Conservation (phyloP, 2,329 filamentous ascomycete species). For the Diaporthe sp. region DNA sequence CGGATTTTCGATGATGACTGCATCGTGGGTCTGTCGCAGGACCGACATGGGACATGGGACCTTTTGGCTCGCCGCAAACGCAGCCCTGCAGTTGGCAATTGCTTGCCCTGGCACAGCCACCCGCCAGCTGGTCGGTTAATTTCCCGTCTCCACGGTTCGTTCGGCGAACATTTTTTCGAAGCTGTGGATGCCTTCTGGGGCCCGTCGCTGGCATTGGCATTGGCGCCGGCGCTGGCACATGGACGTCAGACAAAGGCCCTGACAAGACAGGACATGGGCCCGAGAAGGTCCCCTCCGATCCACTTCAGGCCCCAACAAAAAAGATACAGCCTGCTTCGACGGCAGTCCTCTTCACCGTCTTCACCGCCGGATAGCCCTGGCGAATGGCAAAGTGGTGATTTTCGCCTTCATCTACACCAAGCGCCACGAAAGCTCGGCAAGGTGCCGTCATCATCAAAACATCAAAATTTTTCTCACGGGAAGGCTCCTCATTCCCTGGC, state of each 20-base stretch:
- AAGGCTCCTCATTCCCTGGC: not conserved
- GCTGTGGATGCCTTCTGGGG: slow-evolving; percentile 32
- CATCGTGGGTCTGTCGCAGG: slow-evolving; percentile 32
- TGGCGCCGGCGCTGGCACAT: not conserved
- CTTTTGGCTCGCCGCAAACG: not conserved
- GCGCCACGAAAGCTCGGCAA: slow-evolving; percentile 18
- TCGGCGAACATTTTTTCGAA: slow-evolving; percentile 33
- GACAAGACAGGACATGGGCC: slow-evolving; percentile 6
- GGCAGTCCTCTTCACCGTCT: slow-evolving; percentile 9
- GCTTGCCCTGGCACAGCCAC: slow-evolving; percentile 25
- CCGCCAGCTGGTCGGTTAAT: slow-evolving; percentile 25
- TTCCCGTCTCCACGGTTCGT: slow-evolving; percentile 33
- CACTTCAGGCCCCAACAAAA: slow-evolving; percentile 28
- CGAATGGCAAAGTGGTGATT: slow-evolving; percentile 20
- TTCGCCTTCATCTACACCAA: slow-evolving; percentile 14
- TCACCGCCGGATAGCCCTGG: slow-evolving; percentile 26
- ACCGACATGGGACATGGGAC: slow-evolving; percentile 1
- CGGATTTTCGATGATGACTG: slow-evolving; percentile 28
- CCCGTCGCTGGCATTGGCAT: slow-evolving; percentile 24
- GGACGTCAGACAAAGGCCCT: slow-evolving; percentile 14
- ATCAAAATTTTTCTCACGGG: not conserved
- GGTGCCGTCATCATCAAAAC: slow-evolving; percentile 7
- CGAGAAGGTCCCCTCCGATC: not conserved
- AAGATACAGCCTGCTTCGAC: slow-evolving; percentile 16
- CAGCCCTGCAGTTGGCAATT: slow-evolving; percentile 20